Conservation (phyloP, 1,284 basidiomycete species). For the Amylostereum chailletii region DNA sequence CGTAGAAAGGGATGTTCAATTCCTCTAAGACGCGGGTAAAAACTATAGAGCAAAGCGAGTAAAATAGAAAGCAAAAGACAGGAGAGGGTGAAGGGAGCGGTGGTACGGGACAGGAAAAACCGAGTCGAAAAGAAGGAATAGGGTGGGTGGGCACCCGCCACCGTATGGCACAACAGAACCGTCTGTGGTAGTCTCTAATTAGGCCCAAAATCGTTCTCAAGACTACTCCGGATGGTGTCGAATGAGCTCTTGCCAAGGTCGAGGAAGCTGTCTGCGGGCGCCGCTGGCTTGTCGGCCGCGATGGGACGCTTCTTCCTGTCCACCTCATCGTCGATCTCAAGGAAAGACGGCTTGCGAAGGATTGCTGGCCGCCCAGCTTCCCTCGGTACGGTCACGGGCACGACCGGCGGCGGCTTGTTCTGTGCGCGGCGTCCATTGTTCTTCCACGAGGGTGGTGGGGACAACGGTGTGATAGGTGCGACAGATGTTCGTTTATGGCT, state of each 20-base stretch:
- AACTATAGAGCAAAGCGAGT: background rate
- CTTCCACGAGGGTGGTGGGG: conserved; percentile 25
- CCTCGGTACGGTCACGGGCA: background rate
- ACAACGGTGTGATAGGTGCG: conserved; percentile 25
- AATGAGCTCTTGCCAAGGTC: conserved; percentile 59
- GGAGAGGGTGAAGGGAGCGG: no score
- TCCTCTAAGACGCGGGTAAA: background rate
- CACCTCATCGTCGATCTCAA: conserved; percentile 51
- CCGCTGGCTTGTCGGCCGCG: conserved; percentile 10
- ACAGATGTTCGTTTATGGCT: conserved; percentile 21
- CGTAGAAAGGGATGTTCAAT: background rate
- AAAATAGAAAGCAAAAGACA: no score
- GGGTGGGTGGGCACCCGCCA: no score
- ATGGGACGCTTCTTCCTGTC: conserved; percentile 8
- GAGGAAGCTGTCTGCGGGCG: conserved; percentile 48
- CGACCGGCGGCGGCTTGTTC: conserved; percentile 1
- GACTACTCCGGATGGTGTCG: conserved; percentile 42
- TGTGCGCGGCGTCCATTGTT: conserved; percentile 5
- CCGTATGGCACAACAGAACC: no score
- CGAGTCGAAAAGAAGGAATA: no score
- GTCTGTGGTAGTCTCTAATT: no score
- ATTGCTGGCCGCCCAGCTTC: conserved; percentile 24
- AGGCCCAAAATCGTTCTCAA: conserved; percentile 16
- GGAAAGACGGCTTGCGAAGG: conserved; percentile 61
- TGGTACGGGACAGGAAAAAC: no score